These are phyloP conservation scores for Camellia sinensis DNA, from an alignment of 148 eudicot genomes.

Conservation along the genomic window DNA sequence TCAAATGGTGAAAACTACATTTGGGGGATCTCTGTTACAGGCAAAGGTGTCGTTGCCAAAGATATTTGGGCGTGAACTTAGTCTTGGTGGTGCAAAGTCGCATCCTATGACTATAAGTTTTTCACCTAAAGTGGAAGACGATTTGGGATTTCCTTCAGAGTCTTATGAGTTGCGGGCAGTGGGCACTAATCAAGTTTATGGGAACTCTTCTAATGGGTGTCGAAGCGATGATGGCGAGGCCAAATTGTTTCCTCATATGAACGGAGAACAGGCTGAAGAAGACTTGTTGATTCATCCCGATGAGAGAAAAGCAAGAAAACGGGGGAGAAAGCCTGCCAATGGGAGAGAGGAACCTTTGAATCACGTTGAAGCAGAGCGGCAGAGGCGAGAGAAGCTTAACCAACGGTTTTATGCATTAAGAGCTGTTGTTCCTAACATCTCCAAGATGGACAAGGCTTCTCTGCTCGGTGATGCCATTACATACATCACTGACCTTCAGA, in stretches of 20 bases:
- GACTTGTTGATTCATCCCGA: slow-evolving; percentile 43
- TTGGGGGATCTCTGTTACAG: slow-evolving; percentile 49
- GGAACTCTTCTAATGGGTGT: slow-evolving; percentile 28
- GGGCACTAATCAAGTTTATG: slow-evolving; percentile 29
- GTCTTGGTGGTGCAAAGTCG: slow-evolving; percentile 48
- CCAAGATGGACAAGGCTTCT: too few species aligned
- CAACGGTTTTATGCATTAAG: too few species aligned
- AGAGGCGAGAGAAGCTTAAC: too few species aligned
- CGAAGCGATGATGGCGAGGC: slow-evolving; percentile 43
- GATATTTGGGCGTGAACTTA: slow-evolving; percentile 73
- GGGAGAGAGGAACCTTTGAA: too few species aligned
- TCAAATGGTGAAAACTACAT: slow-evolving; percentile 12
- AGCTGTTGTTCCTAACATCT: too few species aligned
- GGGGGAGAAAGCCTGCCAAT: slow-evolving; percentile 86
- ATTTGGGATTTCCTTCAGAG: slow-evolving; percentile 42
- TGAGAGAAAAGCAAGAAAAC: slow-evolving; percentile 69
- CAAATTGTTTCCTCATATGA: slow-evolving; percentile 28
- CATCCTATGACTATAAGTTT: slow-evolving; percentile 74
- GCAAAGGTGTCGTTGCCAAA: slow-evolving; percentile 42
- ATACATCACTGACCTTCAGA: too few species aligned
- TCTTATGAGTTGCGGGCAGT: slow-evolving; percentile 36
- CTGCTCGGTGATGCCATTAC: too few species aligned
- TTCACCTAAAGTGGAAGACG: slow-evolving; percentile 72
- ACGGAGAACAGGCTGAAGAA: slow-evolving; percentile 40
- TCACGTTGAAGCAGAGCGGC: too few species aligned